These are phyloP conservation scores for Paraconiothyrium sp. DNA, from an alignment of 2,329 filamentous ascomycete species.

Conservation along the genomic window DNA sequence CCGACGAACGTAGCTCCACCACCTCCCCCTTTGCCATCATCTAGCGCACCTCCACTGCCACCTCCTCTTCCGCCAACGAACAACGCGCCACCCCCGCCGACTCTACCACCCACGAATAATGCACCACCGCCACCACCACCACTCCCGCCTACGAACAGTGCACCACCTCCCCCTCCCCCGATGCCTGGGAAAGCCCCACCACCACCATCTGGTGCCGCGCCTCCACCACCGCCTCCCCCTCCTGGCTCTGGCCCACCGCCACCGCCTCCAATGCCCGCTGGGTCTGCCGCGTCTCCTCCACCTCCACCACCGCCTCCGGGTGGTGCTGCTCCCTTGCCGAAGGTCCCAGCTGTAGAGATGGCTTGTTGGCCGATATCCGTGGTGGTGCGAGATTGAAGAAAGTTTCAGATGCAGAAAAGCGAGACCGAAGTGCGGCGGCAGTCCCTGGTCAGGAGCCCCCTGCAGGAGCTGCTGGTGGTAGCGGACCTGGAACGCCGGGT, in stretches of 20 bases:
- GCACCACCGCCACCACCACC: conserved; percentile 49
- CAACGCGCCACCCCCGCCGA: conserved; percentile 47
- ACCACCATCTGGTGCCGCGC: conserved; percentile 51
- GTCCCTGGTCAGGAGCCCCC: conserved; percentile 61
- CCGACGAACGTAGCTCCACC: conserved; percentile 36
- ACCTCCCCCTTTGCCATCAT: conserved; percentile 32
- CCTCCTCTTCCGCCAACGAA: conserved; percentile 30
- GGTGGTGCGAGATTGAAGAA: conserved; percentile 74
- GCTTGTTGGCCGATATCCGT: conserved; percentile 76
- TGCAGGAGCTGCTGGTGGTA: conserved; percentile 61
- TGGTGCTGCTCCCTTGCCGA: conserved; percentile 42
- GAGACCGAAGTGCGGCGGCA: conserved; percentile 73
- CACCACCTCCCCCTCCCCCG: conserved; percentile 58
- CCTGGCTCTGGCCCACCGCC: conserved; percentile 48
- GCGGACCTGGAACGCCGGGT: conserved; percentile 35
- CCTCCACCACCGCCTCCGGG: conserved; percentile 48
- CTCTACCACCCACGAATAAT: conserved; percentile 37
- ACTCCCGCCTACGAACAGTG: conserved; percentile 32
- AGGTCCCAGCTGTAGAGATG: conserved; percentile 62
- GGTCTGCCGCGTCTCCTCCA: conserved; percentile 45
- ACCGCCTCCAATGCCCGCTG: conserved; percentile 39
- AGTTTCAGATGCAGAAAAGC: conserved; percentile 74
- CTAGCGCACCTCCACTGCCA: conserved; percentile 35
- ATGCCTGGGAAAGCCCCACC: conserved; percentile 52
- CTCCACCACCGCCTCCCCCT: conserved; percentile 45